Conservation (phyloP, 2,329 filamentous ascomycete species). For the Periconia macrospinosa region DNA sequence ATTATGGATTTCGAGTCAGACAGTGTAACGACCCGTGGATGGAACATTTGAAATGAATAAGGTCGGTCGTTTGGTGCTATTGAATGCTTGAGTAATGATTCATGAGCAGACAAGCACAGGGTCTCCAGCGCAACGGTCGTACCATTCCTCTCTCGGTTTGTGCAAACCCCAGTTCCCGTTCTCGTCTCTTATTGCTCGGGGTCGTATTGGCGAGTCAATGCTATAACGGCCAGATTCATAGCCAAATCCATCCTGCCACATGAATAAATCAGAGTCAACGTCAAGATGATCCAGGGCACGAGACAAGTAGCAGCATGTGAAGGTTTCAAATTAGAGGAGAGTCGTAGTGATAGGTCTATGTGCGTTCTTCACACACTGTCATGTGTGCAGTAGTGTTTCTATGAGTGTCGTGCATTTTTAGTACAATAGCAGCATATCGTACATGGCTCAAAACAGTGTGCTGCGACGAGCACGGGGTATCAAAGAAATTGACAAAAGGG, state of each 20-base stretch:
- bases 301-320: background rate
- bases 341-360: constrained; percentile 12
- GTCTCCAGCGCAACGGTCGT: background rate
- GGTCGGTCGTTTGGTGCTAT: background rate
- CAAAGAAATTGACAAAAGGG: constrained; percentile 9
- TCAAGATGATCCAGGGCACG: background rate
- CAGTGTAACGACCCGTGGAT: background rate
- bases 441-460: constrained; percentile 13
- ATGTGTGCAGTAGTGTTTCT: background rate
- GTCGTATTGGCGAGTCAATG: background rate
- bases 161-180: background rate
- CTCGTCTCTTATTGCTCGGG: background rate
- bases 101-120: background rate
- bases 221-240: background rate
- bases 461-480: constrained; percentile 16
- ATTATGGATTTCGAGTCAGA: background rate
- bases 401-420: constrained; percentile 1
- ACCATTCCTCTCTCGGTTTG: background rate
- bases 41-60: background rate
- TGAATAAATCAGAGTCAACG: background rate
- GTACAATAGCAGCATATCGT: constrained; percentile 8
- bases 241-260: background rate
- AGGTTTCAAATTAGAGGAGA: constrained; percentile 1
- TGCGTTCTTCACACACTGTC: background rate
- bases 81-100: background rate